phyloP scores from a whole-genome alignment of 257 asterid species.

The Capsicum chinense region DNA sequence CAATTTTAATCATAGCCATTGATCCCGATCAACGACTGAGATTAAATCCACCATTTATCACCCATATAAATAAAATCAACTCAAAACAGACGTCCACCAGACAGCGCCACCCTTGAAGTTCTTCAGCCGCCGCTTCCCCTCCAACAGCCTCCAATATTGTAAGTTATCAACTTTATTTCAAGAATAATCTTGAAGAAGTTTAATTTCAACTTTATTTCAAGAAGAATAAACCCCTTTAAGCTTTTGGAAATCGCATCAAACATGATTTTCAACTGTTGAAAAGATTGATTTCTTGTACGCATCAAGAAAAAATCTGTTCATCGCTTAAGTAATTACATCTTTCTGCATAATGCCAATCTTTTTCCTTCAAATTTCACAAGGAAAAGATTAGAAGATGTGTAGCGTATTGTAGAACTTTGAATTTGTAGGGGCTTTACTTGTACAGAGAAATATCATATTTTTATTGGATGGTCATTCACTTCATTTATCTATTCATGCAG shows the following conservation, averaged over 20 bases:
- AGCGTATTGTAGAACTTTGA: not conserved
- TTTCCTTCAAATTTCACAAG: not conserved
- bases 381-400: not conserved
- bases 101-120: too few relatives aligned
- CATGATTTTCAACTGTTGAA: not conserved
- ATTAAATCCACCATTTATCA: too few relatives aligned
- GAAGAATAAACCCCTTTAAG: conserved; percentile 36
- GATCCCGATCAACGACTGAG: too few relatives aligned
- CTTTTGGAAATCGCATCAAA: conserved; percentile 74
- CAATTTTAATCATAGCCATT: too few relatives aligned
- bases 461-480: not conserved
- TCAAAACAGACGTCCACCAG: too few relatives aligned
- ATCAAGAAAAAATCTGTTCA: not conserved
- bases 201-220: too few relatives aligned
- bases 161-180: too few relatives aligned
- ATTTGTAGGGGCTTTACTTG: not conserved
- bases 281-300: not conserved
- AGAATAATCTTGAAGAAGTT: too few relatives aligned
- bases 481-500: conserved; percentile 53
- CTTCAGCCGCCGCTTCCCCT: too few relatives aligned
- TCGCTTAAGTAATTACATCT: not conserved
- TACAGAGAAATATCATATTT: not conserved
- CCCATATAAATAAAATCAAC: too few relatives aligned
- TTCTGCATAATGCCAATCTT: not conserved
- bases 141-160: too few relatives aligned